These are phyloP conservation scores for Rosellinia necatrix DNA, from an alignment of 2,329 filamentous ascomycete genomes.

Conservation along the genomic window DNA sequence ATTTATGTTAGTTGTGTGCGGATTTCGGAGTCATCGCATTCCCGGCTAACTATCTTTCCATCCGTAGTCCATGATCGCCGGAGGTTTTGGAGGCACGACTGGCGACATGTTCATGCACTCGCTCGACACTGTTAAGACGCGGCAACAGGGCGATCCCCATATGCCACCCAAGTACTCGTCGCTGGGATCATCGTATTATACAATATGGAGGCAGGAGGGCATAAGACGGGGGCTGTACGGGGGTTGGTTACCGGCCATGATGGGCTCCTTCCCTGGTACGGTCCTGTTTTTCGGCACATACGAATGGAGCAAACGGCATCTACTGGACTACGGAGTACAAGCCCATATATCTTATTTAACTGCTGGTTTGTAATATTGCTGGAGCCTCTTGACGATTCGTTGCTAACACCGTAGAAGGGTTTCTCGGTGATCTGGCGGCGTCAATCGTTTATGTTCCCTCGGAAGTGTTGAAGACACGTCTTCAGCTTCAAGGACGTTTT, in stretches of 20 bases:
- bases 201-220: constrained; percentile 91
- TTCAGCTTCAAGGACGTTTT: constrained; percentile 91
- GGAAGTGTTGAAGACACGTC: constrained; percentile 94
- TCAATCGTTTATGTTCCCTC: constrained; percentile 95
- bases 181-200: constrained; percentile 87
- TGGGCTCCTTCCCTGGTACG: constrained; percentile 92
- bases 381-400: background rate
- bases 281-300: constrained; percentile 96
- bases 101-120: constrained; percentile 99
- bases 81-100: constrained; percentile 87
- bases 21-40: background rate
- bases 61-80: constrained; percentile 91
- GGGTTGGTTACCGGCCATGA: constrained; percentile 87
- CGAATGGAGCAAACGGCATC: constrained; percentile 87
- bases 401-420: constrained; percentile 59
- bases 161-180: constrained; percentile 92
- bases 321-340: constrained; percentile 84
- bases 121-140: constrained; percentile 96
- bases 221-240: constrained; percentile 85
- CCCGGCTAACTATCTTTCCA: constrained; percentile 21
- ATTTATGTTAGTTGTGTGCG: constrained; percentile 58
- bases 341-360: constrained; percentile 84
- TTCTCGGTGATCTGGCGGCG: constrained; percentile 88
- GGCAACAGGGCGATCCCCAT: constrained; percentile 94
- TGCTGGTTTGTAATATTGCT: constrained; percentile 62